Evolutionary conservation across 441 rosid species (phyloP), one percentile per base, ranked within the genome.

Genomic region (Pelargonium exstipulatum): DNA sequence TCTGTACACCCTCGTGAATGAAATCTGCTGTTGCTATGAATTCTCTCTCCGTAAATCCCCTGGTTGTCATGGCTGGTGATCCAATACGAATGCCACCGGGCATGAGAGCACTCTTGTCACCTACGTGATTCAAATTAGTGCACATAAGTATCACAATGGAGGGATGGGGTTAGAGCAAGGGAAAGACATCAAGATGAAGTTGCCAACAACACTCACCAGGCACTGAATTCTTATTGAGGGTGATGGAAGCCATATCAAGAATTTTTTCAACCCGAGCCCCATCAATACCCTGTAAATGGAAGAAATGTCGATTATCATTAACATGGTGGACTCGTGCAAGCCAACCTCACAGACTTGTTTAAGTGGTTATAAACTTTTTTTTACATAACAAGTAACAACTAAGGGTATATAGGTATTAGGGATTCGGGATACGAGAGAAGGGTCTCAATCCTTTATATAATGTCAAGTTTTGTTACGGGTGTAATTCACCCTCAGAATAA

Each of bases 41-140:
- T 71, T 93, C 95, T 72, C 80, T 82, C 81, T 85, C 95, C 0
- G 84, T 76, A 24, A 93, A 83, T 66, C 97, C 92, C 76, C 96
- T 85, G 24, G 96, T 90, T 4, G 98, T 90, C 96, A 90, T 93
- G 0, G 98, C 98, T 12, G 97, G 97, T 0, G 97, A 74, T 64
- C 96, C 98, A 62, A 93, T 87, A 62, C 97, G 89, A 69, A 93
- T 91, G 69, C 98, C 98, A 14, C 97, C 97, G 0, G 96, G 97
- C 13, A 88, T 91, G 43, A 85, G 78, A 1, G 96, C 98, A 42
- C 98, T 93, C 77, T 87, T 89, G 51, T 93, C 98, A 13, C 96
- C 98, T 88, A 51, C 55, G 49, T 13, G 65, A 42, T 69, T 55
- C 37, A 1, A 37, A 32, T 32, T 32, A 32, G 37, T 32, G 0